A percentile compares a stretch with the other conserved stretches of the same genome.
Conservation (phyloP, 768 basidiomycete genomes). For the Flagelloscypha sp. region DNA sequence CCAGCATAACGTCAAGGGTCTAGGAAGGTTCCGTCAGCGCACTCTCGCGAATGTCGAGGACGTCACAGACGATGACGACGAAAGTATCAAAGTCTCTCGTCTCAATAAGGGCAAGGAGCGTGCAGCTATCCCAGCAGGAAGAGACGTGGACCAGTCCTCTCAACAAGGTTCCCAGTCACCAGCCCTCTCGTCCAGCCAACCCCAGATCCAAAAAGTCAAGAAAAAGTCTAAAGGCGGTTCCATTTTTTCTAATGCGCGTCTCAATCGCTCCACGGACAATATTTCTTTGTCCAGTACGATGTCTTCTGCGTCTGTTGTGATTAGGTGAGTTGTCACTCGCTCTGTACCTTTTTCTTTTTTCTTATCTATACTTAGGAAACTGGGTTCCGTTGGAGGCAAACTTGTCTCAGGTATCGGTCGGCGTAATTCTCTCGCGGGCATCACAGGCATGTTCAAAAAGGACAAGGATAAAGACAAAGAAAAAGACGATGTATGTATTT, state of each 20-base stretch:
- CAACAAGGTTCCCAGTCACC: too few relatives aligned
- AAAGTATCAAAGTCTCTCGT: slow-evolving; percentile 19
- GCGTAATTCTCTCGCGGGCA: slow-evolving; percentile 82
- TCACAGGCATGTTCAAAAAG: slow-evolving; percentile 90
- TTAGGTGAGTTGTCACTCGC: too few relatives aligned
- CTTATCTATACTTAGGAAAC: too few relatives aligned
- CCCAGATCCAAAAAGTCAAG: slow-evolving; percentile 46
- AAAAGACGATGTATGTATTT: slow-evolving; percentile 28
- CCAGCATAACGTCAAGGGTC: slow-evolving; percentile 44
- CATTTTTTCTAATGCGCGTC: slow-evolving; percentile 81
- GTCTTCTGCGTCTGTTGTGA: slow-evolving; percentile 91
- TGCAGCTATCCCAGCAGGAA: slow-evolving; percentile 6
- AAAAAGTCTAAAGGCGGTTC: slow-evolving; percentile 66
- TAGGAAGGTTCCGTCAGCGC: slow-evolving; percentile 67
- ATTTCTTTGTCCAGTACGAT: slow-evolving; percentile 94
- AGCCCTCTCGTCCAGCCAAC: too few relatives aligned
- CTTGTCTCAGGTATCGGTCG: too few relatives aligned
- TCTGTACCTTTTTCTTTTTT: too few relatives aligned
- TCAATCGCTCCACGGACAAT: slow-evolving; percentile 88
- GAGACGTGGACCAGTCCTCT: slow-evolving; percentile 32
- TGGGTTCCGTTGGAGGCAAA: slow-evolving; percentile 85
- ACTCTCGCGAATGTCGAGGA: slow-evolving; percentile 59
- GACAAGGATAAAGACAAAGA: slow-evolving; percentile 48
- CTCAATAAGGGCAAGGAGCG: slow-evolving; percentile 18
- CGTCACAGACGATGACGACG: slow-evolving; percentile 37